Evolutionary conservation across 129 eudicot species (phyloP).

Genomic region (Centrapalus pauciflorus): DNA sequence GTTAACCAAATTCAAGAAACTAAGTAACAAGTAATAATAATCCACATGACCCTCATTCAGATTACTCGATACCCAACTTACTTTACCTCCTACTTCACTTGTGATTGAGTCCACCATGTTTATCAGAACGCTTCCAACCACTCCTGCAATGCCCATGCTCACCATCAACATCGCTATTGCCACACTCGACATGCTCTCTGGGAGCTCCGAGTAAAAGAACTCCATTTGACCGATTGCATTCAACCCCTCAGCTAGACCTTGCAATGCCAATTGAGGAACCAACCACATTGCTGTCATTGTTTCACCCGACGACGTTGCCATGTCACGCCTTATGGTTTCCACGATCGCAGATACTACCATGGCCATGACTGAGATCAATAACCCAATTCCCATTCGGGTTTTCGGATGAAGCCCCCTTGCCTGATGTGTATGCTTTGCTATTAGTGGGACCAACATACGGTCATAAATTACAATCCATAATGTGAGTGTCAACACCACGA

Average conservation of each 20-base stretch:
- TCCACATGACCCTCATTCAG: conserved; percentile 43
- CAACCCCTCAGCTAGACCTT: conserved; percentile 42
- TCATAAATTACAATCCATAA: conserved; percentile 46
- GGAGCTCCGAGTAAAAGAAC: conserved; percentile 34
- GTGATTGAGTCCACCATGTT: conserved; percentile 30
- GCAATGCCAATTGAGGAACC: conserved; percentile 32
- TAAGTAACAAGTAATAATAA: conserved; percentile 42
- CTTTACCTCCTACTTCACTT: conserved; percentile 16
- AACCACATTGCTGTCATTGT: conserved; percentile 58
- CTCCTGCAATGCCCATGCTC: conserved; percentile 20
- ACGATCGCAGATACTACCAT: conserved; percentile 29
- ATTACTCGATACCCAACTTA: conserved; percentile 40
- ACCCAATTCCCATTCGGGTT: conserved; percentile 48
- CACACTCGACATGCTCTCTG: conserved; percentile 41
- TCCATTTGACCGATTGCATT: conserved; percentile 39
- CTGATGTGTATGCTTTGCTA: conserved; percentile 26
- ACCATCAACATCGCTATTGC: conserved; percentile 25
- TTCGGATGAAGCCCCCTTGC: conserved; percentile 26
- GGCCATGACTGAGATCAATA: conserved; percentile 22
- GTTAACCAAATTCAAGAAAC: conserved; percentile 31
- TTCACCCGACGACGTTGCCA: conserved; percentile 11
- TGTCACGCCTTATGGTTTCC: conserved; percentile 31
- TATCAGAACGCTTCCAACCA: conserved; percentile 27
- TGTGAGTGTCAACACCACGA: conserved; percentile 25
- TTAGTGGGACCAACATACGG: conserved; percentile 31